These are phyloP conservation scores for Diospyros kaki DNA, from an alignment of 148 eudicot species.

Conservation along the genomic window DNA sequence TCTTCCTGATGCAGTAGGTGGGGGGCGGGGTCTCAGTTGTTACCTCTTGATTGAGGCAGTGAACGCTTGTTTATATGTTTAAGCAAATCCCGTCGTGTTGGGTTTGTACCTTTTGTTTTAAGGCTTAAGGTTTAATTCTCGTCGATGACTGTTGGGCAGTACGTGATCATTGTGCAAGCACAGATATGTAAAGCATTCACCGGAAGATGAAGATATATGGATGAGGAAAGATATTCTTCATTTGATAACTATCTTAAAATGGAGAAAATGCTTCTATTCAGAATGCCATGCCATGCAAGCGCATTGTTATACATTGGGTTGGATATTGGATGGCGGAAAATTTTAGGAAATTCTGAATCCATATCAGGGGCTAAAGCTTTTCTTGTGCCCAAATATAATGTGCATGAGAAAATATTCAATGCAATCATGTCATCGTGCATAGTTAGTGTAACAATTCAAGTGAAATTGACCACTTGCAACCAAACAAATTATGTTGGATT, in stretches of 20 bases:
- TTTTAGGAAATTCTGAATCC: background rate
- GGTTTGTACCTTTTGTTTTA: background rate
- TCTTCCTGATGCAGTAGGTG: background rate
- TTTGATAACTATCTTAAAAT: background rate
- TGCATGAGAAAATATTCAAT: too few relatives aligned
- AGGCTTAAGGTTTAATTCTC: background rate
- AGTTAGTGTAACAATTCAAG: too few relatives aligned
- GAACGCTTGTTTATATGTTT: background rate
- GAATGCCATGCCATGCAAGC: background rate
- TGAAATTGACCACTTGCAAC: too few relatives aligned
- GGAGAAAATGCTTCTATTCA: background rate
- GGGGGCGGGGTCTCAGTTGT: background rate
- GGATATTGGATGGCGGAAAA: background rate
- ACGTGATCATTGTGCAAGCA: background rate
- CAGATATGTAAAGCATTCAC: background rate
- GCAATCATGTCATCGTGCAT: too few relatives aligned
- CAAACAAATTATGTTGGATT: too few relatives aligned
- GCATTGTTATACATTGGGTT: background rate
- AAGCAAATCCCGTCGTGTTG: slow-evolving; percentile 6
- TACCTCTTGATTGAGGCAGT: background rate
- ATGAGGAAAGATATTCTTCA: background rate
- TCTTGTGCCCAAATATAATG: background rate
- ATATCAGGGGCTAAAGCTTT: background rate
- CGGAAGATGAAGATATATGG: background rate
- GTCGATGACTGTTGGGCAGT: background rate